Conservation (phyloP, 257 asterid species). For the Euphrasia confusa region DNA sequence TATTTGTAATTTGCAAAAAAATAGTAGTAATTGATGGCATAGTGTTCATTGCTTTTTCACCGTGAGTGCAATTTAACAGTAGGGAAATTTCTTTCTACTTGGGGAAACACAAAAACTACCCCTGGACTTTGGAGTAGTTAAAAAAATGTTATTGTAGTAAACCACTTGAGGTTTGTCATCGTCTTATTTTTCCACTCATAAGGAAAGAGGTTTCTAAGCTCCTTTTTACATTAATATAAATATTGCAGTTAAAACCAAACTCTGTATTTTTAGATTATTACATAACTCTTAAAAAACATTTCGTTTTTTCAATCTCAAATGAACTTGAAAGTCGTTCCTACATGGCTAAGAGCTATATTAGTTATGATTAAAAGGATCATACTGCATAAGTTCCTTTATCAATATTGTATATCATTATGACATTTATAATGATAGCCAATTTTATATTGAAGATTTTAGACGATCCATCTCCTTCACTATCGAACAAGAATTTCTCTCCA, state of each 20-base stretch:
- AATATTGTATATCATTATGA: slow-evolving; percentile 22
- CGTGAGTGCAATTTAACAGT: neutral
- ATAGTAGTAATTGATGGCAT: neutral
- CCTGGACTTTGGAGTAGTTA: too few species aligned
- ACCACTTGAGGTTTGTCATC: too few species aligned
- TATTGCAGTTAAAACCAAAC: too few species aligned
- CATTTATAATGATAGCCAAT: neutral
- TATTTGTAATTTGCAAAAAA: neutral
- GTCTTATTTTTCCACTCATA: too few species aligned
- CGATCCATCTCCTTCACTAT: slow-evolving; percentile 94
- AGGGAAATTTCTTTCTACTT: slow-evolving; percentile 10
- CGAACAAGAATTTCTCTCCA: slow-evolving; percentile 55
- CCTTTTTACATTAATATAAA: too few species aligned
- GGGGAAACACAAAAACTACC: neutral
- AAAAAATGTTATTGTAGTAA: too few species aligned
- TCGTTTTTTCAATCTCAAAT: too few species aligned
- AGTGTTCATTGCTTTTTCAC: neutral
- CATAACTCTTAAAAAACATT: neutral
- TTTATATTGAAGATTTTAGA: slow-evolving; percentile 63
- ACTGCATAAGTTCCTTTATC: neutral
- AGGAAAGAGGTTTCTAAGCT: too few species aligned
- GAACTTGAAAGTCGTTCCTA: neutral
- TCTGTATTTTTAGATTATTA: too few species aligned
- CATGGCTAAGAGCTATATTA: slow-evolving; percentile 12
- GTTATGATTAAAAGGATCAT: neutral